Conservation (phyloP, 257 asterid species). For the Gynochthodes officinalis region DNA sequence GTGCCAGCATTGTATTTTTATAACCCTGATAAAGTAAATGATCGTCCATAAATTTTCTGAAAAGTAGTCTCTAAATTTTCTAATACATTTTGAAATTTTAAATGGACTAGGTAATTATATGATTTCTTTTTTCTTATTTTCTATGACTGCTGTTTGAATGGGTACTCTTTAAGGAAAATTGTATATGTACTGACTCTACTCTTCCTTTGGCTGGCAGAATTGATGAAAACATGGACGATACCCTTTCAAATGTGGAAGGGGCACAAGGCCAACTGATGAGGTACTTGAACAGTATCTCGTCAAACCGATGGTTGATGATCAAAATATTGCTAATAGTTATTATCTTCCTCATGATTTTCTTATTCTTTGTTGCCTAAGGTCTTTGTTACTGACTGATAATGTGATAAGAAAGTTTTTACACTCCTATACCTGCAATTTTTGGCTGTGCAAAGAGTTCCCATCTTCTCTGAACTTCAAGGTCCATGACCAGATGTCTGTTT, state of each 20-base stretch:
- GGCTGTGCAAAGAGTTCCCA: constrained; percentile 1
- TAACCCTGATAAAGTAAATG: background rate
- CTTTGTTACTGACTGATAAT: background rate
- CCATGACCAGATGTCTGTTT: background rate
- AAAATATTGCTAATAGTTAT: constrained; percentile 67
- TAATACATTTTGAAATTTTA: background rate
- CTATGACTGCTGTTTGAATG: background rate
- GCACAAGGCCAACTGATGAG: constrained; percentile 68
- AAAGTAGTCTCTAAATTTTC: background rate
- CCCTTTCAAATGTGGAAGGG: constrained; percentile 74
- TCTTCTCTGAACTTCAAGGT: constrained; percentile 6
- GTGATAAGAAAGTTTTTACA: constrained; percentile 11
- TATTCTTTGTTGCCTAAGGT: constrained; percentile 60
- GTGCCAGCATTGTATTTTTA: background rate
- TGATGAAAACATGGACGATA: constrained; percentile 83
- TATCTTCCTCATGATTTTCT: constrained; percentile 54
- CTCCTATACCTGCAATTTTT: background rate
- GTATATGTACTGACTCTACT: constrained; percentile 2
- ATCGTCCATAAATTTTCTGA: background rate
- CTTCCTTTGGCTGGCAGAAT: constrained; percentile 43
- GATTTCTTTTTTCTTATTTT: background rate
- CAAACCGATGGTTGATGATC: constrained; percentile 83
- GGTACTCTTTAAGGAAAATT: background rate
- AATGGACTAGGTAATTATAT: background rate
- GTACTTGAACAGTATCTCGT: constrained; percentile 61